Percentiles rank a stretch among this genome's conserved stretches.
Conservation (phyloP, 495 filamentous ascomycete genomes). For the Chaetomium tenue region DNA sequence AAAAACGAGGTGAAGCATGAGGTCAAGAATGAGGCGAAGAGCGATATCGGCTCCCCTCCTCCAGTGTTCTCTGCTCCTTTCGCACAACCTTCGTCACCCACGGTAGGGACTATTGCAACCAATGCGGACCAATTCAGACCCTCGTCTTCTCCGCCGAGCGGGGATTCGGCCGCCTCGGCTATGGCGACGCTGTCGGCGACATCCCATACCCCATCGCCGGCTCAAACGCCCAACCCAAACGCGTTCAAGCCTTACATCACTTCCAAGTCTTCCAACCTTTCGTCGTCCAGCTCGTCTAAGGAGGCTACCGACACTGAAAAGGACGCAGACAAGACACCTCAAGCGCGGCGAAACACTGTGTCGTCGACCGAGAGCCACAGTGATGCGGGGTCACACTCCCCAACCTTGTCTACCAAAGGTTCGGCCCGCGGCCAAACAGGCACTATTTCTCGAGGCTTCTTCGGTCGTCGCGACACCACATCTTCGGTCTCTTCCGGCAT, state of each 20-base stretch:
- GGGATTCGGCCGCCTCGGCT: slow-evolving; percentile 54
- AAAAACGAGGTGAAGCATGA: slow-evolving; percentile 19
- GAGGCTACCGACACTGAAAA: slow-evolving; percentile 38
- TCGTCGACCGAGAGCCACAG: slow-evolving; percentile 41
- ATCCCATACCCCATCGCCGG: slow-evolving; percentile 55
- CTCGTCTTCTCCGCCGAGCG: slow-evolving; percentile 48
- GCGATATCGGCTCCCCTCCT: slow-evolving; percentile 34
- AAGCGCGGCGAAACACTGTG: slow-evolving; percentile 45
- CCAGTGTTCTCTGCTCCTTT: slow-evolving; percentile 57
- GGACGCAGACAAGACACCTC: slow-evolving; percentile 36
- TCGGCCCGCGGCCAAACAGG: slow-evolving; percentile 42
- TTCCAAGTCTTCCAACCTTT: slow-evolving; percentile 40
- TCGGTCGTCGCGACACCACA: slow-evolving; percentile 40
- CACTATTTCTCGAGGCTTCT: slow-evolving; percentile 40
- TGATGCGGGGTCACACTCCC: slow-evolving; percentile 31
- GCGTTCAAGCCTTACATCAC: slow-evolving; percentile 45
- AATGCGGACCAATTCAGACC: slow-evolving; percentile 57
- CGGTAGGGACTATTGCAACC: slow-evolving; percentile 60
- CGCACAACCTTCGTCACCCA: slow-evolving; percentile 59
- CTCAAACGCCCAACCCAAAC: slow-evolving; percentile 49
- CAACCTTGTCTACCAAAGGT: slow-evolving; percentile 35
- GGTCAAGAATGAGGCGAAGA: slow-evolving; percentile 25
- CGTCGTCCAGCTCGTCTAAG: slow-evolving; percentile 39
- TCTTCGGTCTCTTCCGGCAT: slow-evolving; percentile 27
- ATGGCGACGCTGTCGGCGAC: slow-evolving; percentile 69